Evolutionary conservation across 2,329 filamentous ascomycete species (phyloP).

Genomic region (Diplodia corticola): DNA sequence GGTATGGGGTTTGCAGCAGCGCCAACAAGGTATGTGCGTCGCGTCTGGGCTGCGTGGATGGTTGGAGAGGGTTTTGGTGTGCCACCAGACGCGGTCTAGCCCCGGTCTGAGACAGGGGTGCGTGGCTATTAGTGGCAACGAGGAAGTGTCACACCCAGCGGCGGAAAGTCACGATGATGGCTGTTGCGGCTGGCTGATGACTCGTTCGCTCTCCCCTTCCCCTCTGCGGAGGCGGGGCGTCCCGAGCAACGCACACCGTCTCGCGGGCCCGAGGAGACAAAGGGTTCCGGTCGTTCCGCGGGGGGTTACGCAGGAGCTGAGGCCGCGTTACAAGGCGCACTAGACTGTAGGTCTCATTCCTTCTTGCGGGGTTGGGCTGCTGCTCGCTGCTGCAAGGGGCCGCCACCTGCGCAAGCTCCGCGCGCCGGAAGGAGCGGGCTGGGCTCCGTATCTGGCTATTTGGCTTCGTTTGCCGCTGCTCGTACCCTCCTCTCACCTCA

Average conservation of each 20-base stretch:
- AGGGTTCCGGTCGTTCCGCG: too few species aligned
- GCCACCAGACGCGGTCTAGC: not conserved
- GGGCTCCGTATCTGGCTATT: not conserved
- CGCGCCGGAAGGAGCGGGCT: conserved; percentile 10
- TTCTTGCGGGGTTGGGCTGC: conserved; percentile 13
- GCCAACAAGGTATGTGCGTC: too few species aligned
- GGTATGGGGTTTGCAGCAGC: too few species aligned
- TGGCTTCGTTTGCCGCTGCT: conserved; percentile 4
- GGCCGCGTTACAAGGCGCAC: too few species aligned
- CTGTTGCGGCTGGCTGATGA: not conserved
- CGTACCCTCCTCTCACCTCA: not conserved
- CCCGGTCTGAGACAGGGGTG: not conserved
- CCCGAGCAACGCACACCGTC: too few species aligned
- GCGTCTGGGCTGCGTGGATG: not conserved
- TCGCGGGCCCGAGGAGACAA: too few species aligned
- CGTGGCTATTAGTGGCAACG: not conserved
- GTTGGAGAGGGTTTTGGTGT: not conserved
- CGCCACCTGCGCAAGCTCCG: not conserved
- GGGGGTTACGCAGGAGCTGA: too few species aligned
- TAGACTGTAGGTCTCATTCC: not conserved
- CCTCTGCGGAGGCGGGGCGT: too few species aligned
- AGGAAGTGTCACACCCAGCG: not conserved
- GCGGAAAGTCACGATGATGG: not conserved
- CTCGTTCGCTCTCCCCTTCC: not conserved
- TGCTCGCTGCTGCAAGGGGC: conserved; percentile 19